Conservation (phyloP, 495 filamentous ascomycete species). For the Paragyromitra xinjiangensis region DNA sequence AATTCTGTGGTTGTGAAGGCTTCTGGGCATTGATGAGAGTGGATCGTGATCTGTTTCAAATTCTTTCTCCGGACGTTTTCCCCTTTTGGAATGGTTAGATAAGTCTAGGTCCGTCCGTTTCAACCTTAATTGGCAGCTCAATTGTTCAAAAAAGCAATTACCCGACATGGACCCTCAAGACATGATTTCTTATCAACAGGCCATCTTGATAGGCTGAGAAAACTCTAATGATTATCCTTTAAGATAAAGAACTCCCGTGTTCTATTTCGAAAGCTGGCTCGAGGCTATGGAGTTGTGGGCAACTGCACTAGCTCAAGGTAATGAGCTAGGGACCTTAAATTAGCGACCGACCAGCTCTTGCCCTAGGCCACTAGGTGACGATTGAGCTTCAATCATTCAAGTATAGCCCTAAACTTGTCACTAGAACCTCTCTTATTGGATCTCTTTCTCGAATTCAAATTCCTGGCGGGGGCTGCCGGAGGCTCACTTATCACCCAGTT, state of each 20-base stretch:
- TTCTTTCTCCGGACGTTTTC: constrained; percentile 20
- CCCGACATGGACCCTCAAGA: constrained; percentile 1
- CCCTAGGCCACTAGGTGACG: background rate
- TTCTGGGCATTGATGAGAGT: background rate
- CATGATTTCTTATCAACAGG: constrained; percentile 14
- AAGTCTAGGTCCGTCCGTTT: background rate
- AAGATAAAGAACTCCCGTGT: background rate
- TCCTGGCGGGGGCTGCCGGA: background rate
- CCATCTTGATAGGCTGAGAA: background rate
- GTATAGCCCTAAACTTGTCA: background rate
- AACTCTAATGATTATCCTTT: background rate
- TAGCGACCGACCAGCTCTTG: background rate
- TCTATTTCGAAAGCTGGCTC: background rate
- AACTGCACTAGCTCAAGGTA: background rate
- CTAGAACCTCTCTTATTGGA: background rate
- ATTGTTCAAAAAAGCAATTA: constrained; percentile 33
- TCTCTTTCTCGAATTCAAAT: background rate
- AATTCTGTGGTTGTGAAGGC: constrained; percentile 6
- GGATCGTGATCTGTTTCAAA: constrained; percentile 23
- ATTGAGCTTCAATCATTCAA: background rate
- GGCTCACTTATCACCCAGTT: background rate
- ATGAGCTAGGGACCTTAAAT: background rate
- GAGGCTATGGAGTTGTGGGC: background rate
- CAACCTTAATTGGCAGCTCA: constrained; percentile 39
- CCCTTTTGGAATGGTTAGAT: constrained; percentile 15